Percentiles rank a stretch among this genome's conserved stretches.
phyloP scores from a whole-genome alignment of 164 flowering plant species.

The Echeveria elegans region DNA sequence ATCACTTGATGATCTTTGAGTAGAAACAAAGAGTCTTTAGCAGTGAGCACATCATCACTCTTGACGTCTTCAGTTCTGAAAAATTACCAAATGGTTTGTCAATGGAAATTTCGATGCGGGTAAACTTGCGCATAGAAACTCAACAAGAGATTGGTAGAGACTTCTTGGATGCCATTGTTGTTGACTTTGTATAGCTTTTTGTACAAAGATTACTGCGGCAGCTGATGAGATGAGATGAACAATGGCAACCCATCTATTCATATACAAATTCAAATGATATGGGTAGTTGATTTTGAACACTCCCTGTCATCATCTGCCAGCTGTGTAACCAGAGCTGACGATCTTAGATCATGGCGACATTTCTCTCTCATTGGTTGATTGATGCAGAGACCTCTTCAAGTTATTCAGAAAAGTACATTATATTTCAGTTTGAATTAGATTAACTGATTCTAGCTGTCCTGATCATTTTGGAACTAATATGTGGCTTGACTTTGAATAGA shows the following conservation, averaged over 20 bases:
- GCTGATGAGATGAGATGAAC: too few relatives aligned
- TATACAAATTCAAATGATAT: neutral
- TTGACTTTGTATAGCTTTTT: neutral
- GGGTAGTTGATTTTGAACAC: neutral
- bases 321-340: neutral
- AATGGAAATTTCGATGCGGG: too few relatives aligned
- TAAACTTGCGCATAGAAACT: neutral
- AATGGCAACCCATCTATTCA: neutral
- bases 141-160: neutral
- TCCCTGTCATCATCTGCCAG: too few relatives aligned
- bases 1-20: too few relatives aligned
- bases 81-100: neutral
- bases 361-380: neutral
- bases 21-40: too few relatives aligned
- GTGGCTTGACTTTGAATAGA: too few relatives aligned
- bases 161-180: slow-evolving; percentile 4
- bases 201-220: neutral
- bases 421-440: too few relatives aligned
- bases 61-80: slow-evolving; percentile 26
- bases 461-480: too few relatives aligned
- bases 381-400: neutral
- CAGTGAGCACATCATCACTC: slow-evolving; percentile 26
- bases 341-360: neutral
- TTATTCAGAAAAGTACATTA: too few relatives aligned
- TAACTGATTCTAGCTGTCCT: too few relatives aligned